Evolutionary conservation across 2,329 filamentous ascomycete genomes (phyloP).

Genomic region (Geosmithia morbida): DNA sequence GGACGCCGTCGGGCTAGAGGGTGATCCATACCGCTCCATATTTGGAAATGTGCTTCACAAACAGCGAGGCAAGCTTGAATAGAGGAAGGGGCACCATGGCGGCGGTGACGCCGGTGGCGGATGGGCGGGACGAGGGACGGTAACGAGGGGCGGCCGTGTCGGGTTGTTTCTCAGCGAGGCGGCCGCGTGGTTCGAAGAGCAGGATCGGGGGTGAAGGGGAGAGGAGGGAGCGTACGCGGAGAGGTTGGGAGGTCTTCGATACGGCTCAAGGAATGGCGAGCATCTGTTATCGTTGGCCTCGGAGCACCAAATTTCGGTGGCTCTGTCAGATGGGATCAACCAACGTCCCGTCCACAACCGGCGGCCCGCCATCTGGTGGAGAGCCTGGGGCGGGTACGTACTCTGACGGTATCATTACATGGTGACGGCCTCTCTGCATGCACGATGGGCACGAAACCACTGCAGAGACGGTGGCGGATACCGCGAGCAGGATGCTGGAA

Average conservation of each 20-base stretch:
- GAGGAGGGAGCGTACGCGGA: not conserved
- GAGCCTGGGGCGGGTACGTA: not conserved
- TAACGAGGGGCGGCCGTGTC: not conserved
- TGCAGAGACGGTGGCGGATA: no score
- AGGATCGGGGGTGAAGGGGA: no score
- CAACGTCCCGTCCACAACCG: not conserved
- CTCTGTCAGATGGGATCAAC: not conserved
- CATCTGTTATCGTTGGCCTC: not conserved
- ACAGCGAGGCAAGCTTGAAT: slow-evolving; percentile 51
- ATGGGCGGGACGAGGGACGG: not conserved
- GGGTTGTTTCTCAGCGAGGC: no score
- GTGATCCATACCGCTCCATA: slow-evolving; percentile 56
- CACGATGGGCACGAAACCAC: no score
- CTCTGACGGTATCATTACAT: not conserved
- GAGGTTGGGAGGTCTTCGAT: not conserved
- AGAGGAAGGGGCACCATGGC: slow-evolving; percentile 50
- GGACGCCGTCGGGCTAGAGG: no score
- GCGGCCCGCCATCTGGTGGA: not conserved
- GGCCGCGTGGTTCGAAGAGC: no score
- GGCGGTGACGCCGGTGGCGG: not conserved
- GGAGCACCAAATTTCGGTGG: not conserved
- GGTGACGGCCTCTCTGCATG: not conserved
- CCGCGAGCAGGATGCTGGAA: no score
- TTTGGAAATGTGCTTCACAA: slow-evolving; percentile 52
- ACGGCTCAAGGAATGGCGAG: not conserved